phyloP scores from a whole-genome alignment of 345 rosid genomes.

The Rhizophora mangle region DNA sequence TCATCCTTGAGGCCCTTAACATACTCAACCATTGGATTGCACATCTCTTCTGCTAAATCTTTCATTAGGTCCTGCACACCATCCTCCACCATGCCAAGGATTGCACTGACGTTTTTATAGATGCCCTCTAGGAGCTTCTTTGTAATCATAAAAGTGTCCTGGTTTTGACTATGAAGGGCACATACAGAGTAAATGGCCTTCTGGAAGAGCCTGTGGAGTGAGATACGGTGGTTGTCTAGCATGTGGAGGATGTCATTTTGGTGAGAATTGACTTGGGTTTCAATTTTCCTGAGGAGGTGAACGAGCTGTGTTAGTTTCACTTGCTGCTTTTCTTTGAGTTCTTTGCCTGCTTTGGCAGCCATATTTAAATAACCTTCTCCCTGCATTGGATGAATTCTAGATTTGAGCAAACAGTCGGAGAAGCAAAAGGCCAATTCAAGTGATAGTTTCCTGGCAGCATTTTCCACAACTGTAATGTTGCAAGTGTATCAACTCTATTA shows the following conservation, averaged over 20 bases:
- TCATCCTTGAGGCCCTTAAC: conserved; percentile 46
- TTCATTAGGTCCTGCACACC: conserved; percentile 47
- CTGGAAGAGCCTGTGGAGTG: conserved; percentile 39
- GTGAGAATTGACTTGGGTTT: conserved; percentile 43
- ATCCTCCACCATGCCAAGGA: conserved; percentile 45
- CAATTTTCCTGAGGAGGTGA: conserved; percentile 45
- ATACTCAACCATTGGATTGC: conserved; percentile 56
- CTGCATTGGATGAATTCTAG: conserved; percentile 17
- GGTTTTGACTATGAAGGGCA: conserved; percentile 34
- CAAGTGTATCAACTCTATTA: not conserved
- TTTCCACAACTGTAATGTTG: not conserved
- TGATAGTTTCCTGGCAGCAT: not conserved
- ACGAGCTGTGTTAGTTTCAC: conserved; percentile 43
- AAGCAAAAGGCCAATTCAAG: not conserved
- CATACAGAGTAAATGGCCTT: conserved; percentile 30
- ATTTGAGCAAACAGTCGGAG: not conserved
- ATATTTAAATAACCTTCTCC: conserved; percentile 37
- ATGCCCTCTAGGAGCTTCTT: conserved; percentile 41
- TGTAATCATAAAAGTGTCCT: conserved; percentile 32
- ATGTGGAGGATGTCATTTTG: conserved; percentile 36
- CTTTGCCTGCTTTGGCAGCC: conserved; percentile 38
- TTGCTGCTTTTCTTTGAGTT: conserved; percentile 44
- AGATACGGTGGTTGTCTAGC: conserved; percentile 32
- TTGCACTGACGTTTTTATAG: conserved; percentile 33
- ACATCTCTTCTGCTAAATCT: conserved; percentile 44